A percentile compares a stretch with the other conserved stretches of the same genome.
Conservation (phyloP, 78 protist genomes). For the Planoprotostelium fungivorum region DNA sequence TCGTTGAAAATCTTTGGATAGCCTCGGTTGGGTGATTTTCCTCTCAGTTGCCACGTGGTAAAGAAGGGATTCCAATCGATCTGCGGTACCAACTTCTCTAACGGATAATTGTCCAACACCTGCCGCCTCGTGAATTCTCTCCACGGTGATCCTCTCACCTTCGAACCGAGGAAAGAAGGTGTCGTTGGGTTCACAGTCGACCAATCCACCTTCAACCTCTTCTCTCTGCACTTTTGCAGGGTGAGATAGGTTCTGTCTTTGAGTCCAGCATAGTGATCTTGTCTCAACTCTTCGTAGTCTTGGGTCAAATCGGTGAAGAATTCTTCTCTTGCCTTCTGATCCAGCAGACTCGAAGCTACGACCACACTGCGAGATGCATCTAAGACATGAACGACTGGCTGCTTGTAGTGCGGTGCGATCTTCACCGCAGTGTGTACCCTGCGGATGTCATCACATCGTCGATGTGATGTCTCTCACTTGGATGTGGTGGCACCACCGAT, state of each 20-base stretch:
- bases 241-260: conserved; percentile 78
- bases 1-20: conserved; percentile 97
- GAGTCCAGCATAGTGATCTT: conserved; percentile 86
- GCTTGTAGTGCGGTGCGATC: conserved; percentile 81
- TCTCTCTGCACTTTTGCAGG: conserved; percentile 76
- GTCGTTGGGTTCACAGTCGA: background rate
- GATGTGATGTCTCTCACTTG: background rate
- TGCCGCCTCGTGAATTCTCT: background rate
- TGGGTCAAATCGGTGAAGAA: conserved; percentile 65
- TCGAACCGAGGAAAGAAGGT: conserved; percentile 46
- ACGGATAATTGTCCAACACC: conserved; percentile 46
- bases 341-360: conserved; percentile 72
- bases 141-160: background rate
- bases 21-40: conserved; percentile 94
- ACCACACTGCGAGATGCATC: conserved; percentile 93
- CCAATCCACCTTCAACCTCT: conserved; percentile 54
- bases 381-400: conserved; percentile 85
- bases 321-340: conserved; percentile 52
- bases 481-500: conserved; percentile 99
- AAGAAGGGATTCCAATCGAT: conserved; percentile 98
- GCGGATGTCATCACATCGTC: background rate
- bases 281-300: conserved; percentile 83
- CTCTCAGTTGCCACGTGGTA: conserved; percentile 89
- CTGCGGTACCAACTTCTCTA: conserved; percentile 66
- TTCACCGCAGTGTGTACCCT: conserved; percentile 97